Evolutionary conservation across 768 basidiomycete genomes (phyloP), one percentile per base, ranked within the genome.

Genomic region (Mycena galericulata): DNA sequence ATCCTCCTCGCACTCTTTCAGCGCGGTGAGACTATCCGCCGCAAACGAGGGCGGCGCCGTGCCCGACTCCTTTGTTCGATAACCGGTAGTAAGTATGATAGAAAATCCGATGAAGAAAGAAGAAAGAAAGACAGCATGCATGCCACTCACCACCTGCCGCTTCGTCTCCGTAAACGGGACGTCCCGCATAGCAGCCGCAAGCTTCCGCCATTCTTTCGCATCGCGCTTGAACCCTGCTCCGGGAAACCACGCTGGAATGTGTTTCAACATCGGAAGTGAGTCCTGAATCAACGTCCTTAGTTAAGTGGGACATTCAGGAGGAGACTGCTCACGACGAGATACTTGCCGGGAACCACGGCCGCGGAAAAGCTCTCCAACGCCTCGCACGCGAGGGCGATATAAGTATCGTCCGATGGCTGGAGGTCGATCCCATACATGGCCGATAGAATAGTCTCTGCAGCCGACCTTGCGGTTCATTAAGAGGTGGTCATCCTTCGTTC

Each of bases 211-310:
- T 11, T 68, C 27, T 18, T 11, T 34, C 1, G 76, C 80, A 18
- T 54, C 59, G n/a, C 51, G 64, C 47, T 75, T 74, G 68, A 80
- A 80, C 3, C 74, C 75, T 0, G 78, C 70, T 0, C 79, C 79
- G 2, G 79, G 80, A 51, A 73, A 73, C 78, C 79, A 78, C 45
- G 73, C 61, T 20, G 79, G 79, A 29, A 79, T 41, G 56, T 77
- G 43, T 59, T 65, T 71, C 18, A 81, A 73, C 69, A 40, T 56
- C 5, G 79, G 76, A 27, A 77, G 74, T 5, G 73, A 46, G 57
- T 64, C 32, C 62, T 64, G 26, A 43, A n/a, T 43, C 5, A 15
- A 5, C 41, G 18, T 5, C 41, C 17, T 43, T 5, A 18, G 9
- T 43, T 9, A 9, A n/a, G 5, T 6, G 17, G 20, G 18, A 43